phyloP scores from a whole-genome alignment of 176 grass and related monocot species.

The Pharus latifolius region DNA sequence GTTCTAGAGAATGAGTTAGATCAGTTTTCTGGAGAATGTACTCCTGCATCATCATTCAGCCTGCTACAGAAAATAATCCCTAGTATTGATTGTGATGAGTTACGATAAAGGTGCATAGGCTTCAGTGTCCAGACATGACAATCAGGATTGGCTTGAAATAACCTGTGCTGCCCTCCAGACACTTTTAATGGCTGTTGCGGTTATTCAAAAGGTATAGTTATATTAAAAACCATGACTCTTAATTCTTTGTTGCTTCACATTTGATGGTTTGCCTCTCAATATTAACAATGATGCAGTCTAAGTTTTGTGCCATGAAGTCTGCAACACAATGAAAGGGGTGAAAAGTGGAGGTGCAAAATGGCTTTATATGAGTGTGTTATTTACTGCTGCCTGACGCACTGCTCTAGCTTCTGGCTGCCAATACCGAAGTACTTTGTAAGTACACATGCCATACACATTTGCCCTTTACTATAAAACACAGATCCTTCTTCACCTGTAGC shows the following conservation, averaged over 20 bases:
- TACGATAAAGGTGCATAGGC: neutral
- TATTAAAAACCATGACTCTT: neutral
- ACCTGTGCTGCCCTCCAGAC: neutral
- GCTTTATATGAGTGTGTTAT: neutral
- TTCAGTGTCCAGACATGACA: neutral
- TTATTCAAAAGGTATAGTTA: conserved; percentile 13
- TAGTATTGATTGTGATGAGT: conserved; percentile 65
- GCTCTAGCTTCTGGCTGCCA: neutral
- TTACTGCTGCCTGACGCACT: neutral
- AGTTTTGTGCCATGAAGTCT: neutral
- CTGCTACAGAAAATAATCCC: conserved; percentile 85
- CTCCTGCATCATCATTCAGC: conserved; percentile 47
- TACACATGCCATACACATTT: neutral
- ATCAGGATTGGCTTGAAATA: neutral
- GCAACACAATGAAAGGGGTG: neutral
- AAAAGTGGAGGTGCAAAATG: neutral
- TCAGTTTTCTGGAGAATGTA: conserved; percentile 52
- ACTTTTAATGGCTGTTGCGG: neutral
- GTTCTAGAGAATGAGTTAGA: conserved; percentile 79
- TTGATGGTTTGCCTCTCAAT: neutral
- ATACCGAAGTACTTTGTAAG: neutral
- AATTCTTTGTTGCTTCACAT: neutral
- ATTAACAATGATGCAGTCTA: neutral
- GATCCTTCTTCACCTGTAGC: neutral
- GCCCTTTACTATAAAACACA: neutral